phyloP scores from a whole-genome alignment of 345 rosid genomes.

The Dovyalis caffra region DNA sequence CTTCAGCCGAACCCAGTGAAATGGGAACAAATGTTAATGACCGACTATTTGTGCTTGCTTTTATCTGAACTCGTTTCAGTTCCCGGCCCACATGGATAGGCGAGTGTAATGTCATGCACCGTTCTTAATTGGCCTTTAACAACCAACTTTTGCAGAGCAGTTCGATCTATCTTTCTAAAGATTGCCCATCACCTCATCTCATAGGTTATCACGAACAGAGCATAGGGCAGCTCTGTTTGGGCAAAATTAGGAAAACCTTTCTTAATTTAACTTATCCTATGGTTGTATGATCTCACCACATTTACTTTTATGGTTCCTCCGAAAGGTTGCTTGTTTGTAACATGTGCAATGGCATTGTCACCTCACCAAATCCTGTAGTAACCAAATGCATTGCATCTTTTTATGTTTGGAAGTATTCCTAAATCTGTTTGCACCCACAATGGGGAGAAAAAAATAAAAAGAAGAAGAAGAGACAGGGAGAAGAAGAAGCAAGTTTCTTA shows the following conservation, averaged over 20 bases:
- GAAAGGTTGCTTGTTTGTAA: background rate
- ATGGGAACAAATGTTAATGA: background rate
- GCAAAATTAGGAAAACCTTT: background rate
- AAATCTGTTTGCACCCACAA: conserved; percentile 11
- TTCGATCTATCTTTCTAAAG: background rate
- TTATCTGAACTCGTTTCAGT: background rate
- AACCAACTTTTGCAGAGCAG: too few species aligned
- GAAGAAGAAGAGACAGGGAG: background rate
- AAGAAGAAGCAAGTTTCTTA: background rate
- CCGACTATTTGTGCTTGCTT: background rate
- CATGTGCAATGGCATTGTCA: conserved; percentile 6
- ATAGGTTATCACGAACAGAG: background rate
- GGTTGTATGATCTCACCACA: background rate
- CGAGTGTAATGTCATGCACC: background rate
- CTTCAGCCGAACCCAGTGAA: background rate
- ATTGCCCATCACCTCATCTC: background rate
- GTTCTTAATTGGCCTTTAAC: background rate
- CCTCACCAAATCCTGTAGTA: conserved; percentile 24
- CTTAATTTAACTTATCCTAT: background rate
- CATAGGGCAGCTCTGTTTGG: background rate
- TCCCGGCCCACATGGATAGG: background rate
- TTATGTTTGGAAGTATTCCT: conserved; percentile 15
- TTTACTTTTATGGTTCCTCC: background rate
- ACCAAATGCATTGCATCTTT: conserved; percentile 1
- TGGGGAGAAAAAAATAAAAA: background rate